A percentile compares a stretch with the other conserved stretches of the same genome.
Evolutionary conservation across 1,284 basidiomycete genomes (phyloP).

Genomic region (Sparassis latifolia): DNA sequence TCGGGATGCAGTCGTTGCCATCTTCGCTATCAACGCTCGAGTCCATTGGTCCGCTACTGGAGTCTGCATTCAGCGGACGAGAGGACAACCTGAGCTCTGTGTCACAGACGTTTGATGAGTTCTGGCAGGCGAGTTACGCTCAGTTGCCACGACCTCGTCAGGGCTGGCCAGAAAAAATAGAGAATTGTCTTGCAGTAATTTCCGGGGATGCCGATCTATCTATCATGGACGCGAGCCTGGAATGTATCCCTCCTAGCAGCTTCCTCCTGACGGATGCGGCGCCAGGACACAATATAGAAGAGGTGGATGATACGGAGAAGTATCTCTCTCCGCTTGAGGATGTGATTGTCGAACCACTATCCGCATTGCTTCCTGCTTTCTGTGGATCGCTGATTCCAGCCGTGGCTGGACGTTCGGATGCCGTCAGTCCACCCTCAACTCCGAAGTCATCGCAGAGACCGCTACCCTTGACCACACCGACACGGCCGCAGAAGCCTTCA

Average conservation of each 20-base stretch:
- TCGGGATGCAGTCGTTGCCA: constrained; percentile 41
- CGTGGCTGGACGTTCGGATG: no score
- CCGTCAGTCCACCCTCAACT: neutral
- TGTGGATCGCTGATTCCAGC: neutral
- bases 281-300: no score
- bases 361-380: neutral
- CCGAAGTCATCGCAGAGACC: neutral
- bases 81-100: constrained; percentile 33
- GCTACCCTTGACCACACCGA: neutral
- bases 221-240: no score
- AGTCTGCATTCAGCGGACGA: constrained; percentile 46
- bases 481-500: constrained; percentile 3
- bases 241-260: no score
- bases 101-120: constrained; percentile 45
- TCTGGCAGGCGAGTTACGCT: constrained; percentile 48
- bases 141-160: constrained; percentile 30
- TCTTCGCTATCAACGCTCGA: constrained; percentile 32
- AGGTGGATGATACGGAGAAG: neutral
- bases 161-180: constrained; percentile 41
- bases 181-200: constrained; percentile 7
- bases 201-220: no score
- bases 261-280: no score
- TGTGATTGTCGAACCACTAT: neutral
- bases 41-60: constrained; percentile 40
- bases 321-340: neutral